These are phyloP conservation scores for Alternaria sp. DNA, from an alignment of 2,329 filamentous ascomycete genomes.

Conservation along the genomic window DNA sequence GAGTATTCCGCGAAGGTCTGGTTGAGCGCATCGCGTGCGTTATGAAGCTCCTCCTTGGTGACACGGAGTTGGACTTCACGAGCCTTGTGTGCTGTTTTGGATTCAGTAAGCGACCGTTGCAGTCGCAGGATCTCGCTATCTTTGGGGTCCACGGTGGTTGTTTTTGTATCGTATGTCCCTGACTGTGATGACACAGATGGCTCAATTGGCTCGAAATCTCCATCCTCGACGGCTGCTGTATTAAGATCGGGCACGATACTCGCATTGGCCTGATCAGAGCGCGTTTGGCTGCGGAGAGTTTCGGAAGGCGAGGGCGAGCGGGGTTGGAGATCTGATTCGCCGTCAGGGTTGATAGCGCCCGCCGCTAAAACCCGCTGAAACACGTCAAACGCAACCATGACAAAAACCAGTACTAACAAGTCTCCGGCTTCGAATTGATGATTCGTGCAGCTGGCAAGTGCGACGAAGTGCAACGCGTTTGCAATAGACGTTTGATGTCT, in stretches of 20 bases:
- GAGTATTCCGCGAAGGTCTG: slow-evolving; percentile 43
- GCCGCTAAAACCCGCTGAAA: slow-evolving; percentile 30
- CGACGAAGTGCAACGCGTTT: slow-evolving; percentile 33
- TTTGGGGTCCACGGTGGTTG: slow-evolving; percentile 25
- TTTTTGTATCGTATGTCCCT: slow-evolving; percentile 16
- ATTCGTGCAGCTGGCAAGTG: slow-evolving; percentile 34
- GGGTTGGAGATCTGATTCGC: slow-evolving; percentile 27
- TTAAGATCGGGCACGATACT: slow-evolving; percentile 16
- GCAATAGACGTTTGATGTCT: slow-evolving; percentile 31
- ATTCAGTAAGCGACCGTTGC: slow-evolving; percentile 34
- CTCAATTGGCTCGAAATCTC: slow-evolving; percentile 7
- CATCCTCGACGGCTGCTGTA: slow-evolving; percentile 17
- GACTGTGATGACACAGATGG: slow-evolving; percentile 10
- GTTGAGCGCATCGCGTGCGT: slow-evolving; percentile 40
- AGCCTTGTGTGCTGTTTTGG: slow-evolving; percentile 37
- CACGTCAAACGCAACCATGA: slow-evolving; percentile 46
- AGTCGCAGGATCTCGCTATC: slow-evolving; percentile 44
- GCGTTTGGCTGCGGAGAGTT: slow-evolving; percentile 36
- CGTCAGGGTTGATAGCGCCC: slow-evolving; percentile 19
- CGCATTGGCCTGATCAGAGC: slow-evolving; percentile 28
- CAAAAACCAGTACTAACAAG: slow-evolving; percentile 36
- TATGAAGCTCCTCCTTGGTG: slow-evolving; percentile 38
- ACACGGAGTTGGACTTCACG: slow-evolving; percentile 39
- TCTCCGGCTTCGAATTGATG: slow-evolving; percentile 31
- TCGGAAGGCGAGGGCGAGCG: slow-evolving; percentile 32